Percentiles rank a stretch among this genome's conserved stretches.
Conservation (phyloP, 2,329 filamentous ascomycete species). For the Claviceps spartinae region DNA sequence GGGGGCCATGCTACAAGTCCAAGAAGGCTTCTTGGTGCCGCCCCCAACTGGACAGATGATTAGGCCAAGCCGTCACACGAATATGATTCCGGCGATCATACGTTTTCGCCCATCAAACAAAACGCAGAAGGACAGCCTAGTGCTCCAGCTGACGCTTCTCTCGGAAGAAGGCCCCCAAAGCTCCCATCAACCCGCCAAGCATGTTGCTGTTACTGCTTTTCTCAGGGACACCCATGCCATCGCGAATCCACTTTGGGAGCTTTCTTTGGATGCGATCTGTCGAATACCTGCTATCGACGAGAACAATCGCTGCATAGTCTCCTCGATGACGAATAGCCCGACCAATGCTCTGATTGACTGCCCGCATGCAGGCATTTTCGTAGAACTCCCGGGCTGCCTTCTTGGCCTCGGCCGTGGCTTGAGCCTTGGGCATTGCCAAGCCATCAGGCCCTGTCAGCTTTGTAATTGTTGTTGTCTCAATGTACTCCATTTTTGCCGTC, state of each 20-base stretch:
- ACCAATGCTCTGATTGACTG: conserved; percentile 93
- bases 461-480: conserved; percentile 46
- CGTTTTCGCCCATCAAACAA: background rate
- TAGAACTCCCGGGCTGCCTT: conserved; percentile 65
- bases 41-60: too few relatives aligned
- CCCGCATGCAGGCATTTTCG: conserved; percentile 91
- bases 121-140: background rate
- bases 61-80: background rate
- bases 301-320: conserved; percentile 82
- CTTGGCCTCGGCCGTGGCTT: conserved; percentile 26
- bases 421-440: conserved; percentile 9
- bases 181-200: conserved; percentile 45
- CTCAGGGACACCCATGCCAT: conserved; percentile 40
- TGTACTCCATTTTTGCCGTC: conserved; percentile 81
- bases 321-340: conserved; percentile 75
- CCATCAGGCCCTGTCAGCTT: conserved; percentile 17
- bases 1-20: too few relatives aligned
- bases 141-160: conserved; percentile 24
- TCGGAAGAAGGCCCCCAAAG: conserved; percentile 44
- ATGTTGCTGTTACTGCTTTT: conserved; percentile 19
- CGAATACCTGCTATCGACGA: conserved; percentile 73
- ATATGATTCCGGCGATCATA: background rate
- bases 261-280: conserved; percentile 60
- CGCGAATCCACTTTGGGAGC: conserved; percentile 78
- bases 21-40: too few relatives aligned